These are phyloP conservation scores for Auxenochlorella protothecoides DNA, from an alignment of 139 green algal genomes.

Conservation along the genomic window DNA sequence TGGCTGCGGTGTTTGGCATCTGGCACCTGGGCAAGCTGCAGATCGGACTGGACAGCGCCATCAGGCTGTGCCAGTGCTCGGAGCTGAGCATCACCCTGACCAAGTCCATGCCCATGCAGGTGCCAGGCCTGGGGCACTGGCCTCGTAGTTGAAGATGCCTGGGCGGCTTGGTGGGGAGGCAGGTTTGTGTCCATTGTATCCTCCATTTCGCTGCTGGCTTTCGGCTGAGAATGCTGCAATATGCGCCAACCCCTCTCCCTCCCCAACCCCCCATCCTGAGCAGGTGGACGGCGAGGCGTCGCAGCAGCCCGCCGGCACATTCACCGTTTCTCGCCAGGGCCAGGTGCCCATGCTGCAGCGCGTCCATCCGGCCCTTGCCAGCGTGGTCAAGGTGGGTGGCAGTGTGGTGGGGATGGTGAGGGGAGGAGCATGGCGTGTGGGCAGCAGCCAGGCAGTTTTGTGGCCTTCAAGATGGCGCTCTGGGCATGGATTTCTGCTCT, in stretches of 20 bases:
- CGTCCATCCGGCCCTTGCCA: too few species aligned
- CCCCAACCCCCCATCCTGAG: neutral
- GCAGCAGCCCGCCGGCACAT: conserved; percentile 29
- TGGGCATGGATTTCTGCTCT: too few species aligned
- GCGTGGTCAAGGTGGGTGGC: too few species aligned
- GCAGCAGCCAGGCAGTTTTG: too few species aligned
- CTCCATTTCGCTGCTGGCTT: neutral
- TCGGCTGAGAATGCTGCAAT: too few species aligned
- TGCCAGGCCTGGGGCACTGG: conserved; percentile 51
- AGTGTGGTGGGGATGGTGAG: too few species aligned
- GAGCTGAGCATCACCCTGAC: conserved; percentile 22
- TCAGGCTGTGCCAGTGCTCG: conserved; percentile 49
- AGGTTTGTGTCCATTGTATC: neutral
- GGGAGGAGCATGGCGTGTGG: too few species aligned
- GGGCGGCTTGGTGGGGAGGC: neutral
- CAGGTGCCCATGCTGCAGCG: too few species aligned
- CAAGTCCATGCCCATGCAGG: conserved; percentile 49
- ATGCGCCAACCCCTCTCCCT: neutral
- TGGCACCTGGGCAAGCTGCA: conserved; percentile 71
- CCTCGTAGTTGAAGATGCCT: neutral
- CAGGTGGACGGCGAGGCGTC: conserved; percentile 74
- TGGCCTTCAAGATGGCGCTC: too few species aligned
- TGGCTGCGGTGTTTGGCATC: conserved; percentile 59
- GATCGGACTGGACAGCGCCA: conserved; percentile 49
- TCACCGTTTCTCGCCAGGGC: too few species aligned